Evolutionary conservation across 202 grass and related monocot species (phyloP), one percentile per base, ranked within the genome.

Genomic region (Setaria italica): DNA sequence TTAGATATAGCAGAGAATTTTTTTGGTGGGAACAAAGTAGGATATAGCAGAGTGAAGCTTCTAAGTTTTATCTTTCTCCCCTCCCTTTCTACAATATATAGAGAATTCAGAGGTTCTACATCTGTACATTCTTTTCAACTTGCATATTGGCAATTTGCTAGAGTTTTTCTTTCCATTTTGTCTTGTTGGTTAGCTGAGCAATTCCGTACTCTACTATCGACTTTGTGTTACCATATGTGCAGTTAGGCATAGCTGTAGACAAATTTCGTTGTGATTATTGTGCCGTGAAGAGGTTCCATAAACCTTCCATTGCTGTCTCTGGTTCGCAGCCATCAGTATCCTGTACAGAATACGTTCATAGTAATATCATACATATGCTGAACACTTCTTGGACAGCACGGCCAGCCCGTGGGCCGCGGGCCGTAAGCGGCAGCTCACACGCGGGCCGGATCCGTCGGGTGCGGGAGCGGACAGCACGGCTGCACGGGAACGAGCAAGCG

Each of bases 21-120:
- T 39, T 19, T 1, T 1, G 3, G 2, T 19, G 4, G 5, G 5
- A 6, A 7, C 4, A 21, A 9, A 21, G 20, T 7, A 20, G 17
- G 66, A 9, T 46, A 72, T 62, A 46, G 35, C 34, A 69, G 29
- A 46, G 8, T 67, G 49, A 72, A 84, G 49, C 59, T 68, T 29
- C 11, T 4, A 60, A 29, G 65, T 45, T 46, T 20, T 12, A 12
- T 37, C 34, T 6, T 11, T 19, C 7, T 2, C 32, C 32, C 2
- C 5, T 4, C 45, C 62, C 6, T 67, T 68, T 14, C 19, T 16
- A 39, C 11, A 14, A 19, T 35, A 80, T 33, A 72, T 67, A 20
- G 15, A 58, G 21, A 58, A 62, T 73, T 19, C 41, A 63, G 1
- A 63, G 55, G 9, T 49, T 72, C 43, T 47, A 49, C 30, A 33